Percentiles rank a stretch among this genome's conserved stretches.
These are phyloP conservation scores for Aristolochia contorta DNA, from an alignment of 164 flowering plant genomes.

Conservation along the genomic window DNA sequence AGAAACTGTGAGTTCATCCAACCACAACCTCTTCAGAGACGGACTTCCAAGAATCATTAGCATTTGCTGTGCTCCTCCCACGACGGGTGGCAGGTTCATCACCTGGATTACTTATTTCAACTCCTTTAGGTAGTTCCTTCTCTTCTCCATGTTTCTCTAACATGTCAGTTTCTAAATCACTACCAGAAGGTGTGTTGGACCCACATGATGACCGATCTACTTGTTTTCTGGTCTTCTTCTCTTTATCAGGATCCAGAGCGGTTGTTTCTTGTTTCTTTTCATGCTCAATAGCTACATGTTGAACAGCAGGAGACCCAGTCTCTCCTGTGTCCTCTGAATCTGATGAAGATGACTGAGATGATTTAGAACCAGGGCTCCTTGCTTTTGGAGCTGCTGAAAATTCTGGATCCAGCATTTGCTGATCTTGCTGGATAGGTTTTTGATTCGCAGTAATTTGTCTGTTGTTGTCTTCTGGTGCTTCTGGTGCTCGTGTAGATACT, in stretches of 20 bases:
- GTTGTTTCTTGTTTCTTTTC: slow-evolving; percentile 25
- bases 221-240: slow-evolving; percentile 42
- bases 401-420: slow-evolving; percentile 28
- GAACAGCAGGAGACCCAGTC: slow-evolving; percentile 18
- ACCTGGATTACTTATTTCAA: slow-evolving; percentile 28
- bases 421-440: slow-evolving; percentile 24
- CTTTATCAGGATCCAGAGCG: slow-evolving; percentile 33
- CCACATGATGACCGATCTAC: slow-evolving; percentile 91
- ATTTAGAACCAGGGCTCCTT: slow-evolving; percentile 36
- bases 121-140: slow-evolving; percentile 38
- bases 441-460: slow-evolving; percentile 12
- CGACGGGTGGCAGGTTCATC: slow-evolving; percentile 47
- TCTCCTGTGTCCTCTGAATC: slow-evolving; percentile 48
- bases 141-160: slow-evolving; percentile 43
- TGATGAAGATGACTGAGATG: slow-evolving; percentile 32
- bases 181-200: slow-evolving; percentile 84
- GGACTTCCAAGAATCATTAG: slow-evolving; percentile 77
- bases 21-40: slow-evolving; percentile 80
- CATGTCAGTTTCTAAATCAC: slow-evolving; percentile 67
- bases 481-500: slow-evolving; percentile 25
- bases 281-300: slow-evolving; percentile 21
- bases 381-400: slow-evolving; percentile 33
- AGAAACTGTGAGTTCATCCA: neutral
- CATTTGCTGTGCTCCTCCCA: slow-evolving; percentile 31
- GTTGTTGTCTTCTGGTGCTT: slow-evolving; percentile 16